A percentile compares a stretch with the other conserved stretches of the same genome.
phyloP scores from a whole-genome alignment of 768 basidiomycete species.

The Naganishia friedmannii region DNA sequence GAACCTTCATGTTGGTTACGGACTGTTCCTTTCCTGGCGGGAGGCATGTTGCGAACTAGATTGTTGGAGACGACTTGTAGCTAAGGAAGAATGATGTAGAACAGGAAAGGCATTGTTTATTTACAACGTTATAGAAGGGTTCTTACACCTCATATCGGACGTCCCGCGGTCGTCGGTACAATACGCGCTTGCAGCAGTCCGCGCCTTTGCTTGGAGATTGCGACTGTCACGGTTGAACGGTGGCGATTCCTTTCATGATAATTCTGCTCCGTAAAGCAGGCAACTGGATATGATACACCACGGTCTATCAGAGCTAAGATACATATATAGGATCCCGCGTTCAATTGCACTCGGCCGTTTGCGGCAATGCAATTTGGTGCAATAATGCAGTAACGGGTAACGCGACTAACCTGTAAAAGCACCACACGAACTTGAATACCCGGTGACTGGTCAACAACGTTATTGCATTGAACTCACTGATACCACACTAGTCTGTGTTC shows the following conservation, averaged over 20 bases:
- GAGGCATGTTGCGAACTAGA: not conserved
- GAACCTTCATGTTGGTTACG: not conserved
- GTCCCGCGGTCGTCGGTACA: not conserved
- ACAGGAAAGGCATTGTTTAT: not conserved
- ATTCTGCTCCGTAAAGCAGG: no score
- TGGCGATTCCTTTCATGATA: no score
- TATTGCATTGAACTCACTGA: not conserved
- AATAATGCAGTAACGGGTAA: not conserved
- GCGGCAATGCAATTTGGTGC: no score
- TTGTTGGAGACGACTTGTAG: not conserved
- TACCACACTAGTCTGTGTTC: conserved; percentile 14
- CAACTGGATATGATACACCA: no score
- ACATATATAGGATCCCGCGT: no score
- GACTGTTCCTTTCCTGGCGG: not conserved
- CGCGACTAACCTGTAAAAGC: conserved; percentile 5
- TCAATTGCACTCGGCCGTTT: no score
- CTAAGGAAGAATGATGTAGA: not conserved
- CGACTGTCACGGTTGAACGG: not conserved
- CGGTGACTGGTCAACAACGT: not conserved
- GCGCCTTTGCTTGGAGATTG: not conserved
- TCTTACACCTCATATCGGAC: conserved; percentile 8
- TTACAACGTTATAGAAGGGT: not conserved
- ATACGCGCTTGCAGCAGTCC: not conserved
- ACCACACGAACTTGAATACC: not conserved
- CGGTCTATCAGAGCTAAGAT: no score